These are phyloP conservation scores for Nakaseomyces delphensis DNA, from an alignment of 1,139 yeast species.

Conservation along the genomic window DNA sequence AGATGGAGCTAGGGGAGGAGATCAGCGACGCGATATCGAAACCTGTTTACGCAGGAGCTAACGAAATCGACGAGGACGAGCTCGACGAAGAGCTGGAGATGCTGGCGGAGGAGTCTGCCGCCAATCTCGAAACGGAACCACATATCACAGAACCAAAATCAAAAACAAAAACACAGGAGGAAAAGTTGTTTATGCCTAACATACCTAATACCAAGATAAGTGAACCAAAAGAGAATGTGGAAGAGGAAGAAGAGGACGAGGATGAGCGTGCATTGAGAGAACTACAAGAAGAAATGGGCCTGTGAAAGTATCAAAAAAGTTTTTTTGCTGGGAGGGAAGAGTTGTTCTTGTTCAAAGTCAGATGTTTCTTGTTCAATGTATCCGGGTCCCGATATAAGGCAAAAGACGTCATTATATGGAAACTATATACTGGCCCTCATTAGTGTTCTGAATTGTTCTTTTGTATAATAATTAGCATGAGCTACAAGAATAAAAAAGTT, in stretches of 20 bases:
- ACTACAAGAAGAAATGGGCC: conserved; percentile 91
- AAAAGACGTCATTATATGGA: too few species aligned
- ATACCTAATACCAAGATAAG: conserved; percentile 30
- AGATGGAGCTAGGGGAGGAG: conserved; percentile 90
- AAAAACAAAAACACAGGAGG: conserved; percentile 21
- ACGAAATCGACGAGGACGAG: conserved; percentile 76
- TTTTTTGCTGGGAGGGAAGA: too few species aligned
- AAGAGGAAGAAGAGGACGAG: conserved; percentile 61
- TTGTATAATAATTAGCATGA: too few species aligned
- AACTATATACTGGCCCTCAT: too few species aligned
- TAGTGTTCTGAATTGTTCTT: too few species aligned
- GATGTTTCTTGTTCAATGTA: too few species aligned
- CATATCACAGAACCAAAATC: conserved; percentile 11
- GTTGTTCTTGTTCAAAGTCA: too few species aligned
- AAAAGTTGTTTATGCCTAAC: conserved; percentile 34
- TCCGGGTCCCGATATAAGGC: too few species aligned
- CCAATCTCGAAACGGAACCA: conserved; percentile 33
- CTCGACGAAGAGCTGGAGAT: conserved; percentile 84
- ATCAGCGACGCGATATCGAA: conserved; percentile 92
- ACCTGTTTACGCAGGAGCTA: conserved; percentile 72
- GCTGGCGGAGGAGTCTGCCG: conserved; percentile 72
- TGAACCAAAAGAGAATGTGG: conserved; percentile 17
- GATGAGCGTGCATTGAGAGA: conserved; percentile 88
- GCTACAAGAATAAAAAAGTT: too few species aligned
- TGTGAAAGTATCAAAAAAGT: conserved; percentile 41